Evolutionary conservation across 2,329 filamentous ascomycete species (phyloP), one percentile per base, ranked within the genome.

Genomic region (Pestalotiopsis fici): DNA sequence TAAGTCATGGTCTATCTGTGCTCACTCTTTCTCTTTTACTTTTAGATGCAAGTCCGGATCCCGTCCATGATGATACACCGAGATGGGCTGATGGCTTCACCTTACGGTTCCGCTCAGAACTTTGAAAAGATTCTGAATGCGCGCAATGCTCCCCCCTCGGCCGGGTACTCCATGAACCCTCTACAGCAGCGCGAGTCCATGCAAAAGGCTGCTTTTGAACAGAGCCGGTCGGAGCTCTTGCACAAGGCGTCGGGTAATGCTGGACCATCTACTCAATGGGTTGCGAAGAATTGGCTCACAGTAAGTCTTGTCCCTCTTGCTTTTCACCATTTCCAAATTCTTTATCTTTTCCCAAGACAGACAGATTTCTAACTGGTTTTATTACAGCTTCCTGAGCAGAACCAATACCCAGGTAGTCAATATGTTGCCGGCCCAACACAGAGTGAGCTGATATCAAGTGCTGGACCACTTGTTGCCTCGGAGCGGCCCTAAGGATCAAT

Each of bases 1-100:
- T 59, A 59, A 23, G 39, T 18, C 39, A 12, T 3, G 18, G 18
- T n/a, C 43, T 6, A 47, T 11, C 15, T 50, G 43, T 50, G 18
- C 43, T 50, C 15, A 50, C 43, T 50, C 43, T 9, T 50, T n/a
- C n/a, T n/a, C 18, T 5, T 18, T 5, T 27, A 12, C 11, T 11
- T 18, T 1, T 62, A 89, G 87, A 81, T 89, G 64, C 83, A 87
- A 73, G 76, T 90, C 64, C 86, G 88, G 27, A 81, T 89, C 21
- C 88, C 88, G 2, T 89, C 87, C 0, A 90, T 90, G 88, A 81
- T 89, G 69, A 89, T 90, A 74, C 83, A 81, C 31, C 79, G 83
- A 43, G 87, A 89, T 71, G 81, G 81, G 4, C 75, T 87, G 11
- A 80, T 86, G 78, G 80, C 82, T 2, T 79, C 78, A 60, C 81